Evolutionary conservation across 116 monocot species (phyloP).

Genomic region (Posidonia oceanica): DNA sequence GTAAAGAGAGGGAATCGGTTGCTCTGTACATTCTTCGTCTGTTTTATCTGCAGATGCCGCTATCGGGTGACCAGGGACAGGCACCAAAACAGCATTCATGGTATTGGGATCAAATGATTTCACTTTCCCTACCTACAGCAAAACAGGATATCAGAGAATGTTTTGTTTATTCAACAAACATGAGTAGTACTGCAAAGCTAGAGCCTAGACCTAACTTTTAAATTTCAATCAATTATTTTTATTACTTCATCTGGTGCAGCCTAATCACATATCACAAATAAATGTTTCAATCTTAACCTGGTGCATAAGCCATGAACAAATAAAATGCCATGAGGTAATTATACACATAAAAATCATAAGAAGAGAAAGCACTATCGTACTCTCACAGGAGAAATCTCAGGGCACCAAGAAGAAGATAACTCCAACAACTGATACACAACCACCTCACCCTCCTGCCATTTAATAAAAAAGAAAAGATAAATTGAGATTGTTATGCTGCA

Average conservation of each 20-base stretch:
- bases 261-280: too few relatives aligned
- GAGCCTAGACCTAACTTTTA: not conserved
- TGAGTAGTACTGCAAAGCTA: not conserved
- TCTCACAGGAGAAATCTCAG: constrained; percentile 74
- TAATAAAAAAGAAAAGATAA: not conserved
- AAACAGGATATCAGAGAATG: not conserved
- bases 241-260: not conserved
- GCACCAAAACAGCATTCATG: constrained; percentile 30
- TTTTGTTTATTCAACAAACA: constrained; percentile 1
- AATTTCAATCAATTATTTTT: not conserved
- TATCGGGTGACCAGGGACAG: constrained; percentile 51
- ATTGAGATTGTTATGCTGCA: too few relatives aligned
- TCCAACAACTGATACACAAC: constrained; percentile 83
- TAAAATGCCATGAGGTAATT: not conserved
- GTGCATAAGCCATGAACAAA: not conserved
- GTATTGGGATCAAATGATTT: constrained; percentile 42
- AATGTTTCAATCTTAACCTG: too few relatives aligned
- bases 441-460: constrained; percentile 66
- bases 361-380: constrained; percentile 26
- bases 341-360: not conserved
- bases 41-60: constrained; percentile 3
- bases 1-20: constrained; percentile 10
- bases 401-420: constrained; percentile 80
- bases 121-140: constrained; percentile 74
- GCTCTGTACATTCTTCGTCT: constrained; percentile 12